Evolutionary conservation across 768 basidiomycete species (phyloP), one percentile per base, ranked within the genome.

Genomic region (Coprinopsis marcescibilis): DNA sequence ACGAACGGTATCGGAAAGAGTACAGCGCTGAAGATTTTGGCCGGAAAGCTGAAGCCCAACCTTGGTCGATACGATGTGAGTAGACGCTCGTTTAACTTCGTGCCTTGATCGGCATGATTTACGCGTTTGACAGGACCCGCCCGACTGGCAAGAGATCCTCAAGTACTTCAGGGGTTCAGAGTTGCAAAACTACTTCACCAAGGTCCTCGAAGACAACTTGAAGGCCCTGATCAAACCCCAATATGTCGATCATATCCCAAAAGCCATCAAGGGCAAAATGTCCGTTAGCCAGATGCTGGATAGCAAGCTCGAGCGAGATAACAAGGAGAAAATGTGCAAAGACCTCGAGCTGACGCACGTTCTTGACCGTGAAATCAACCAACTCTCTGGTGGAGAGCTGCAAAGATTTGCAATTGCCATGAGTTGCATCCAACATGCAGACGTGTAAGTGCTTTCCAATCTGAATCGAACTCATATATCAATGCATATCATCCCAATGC

Each of bases 1-100:
- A 97, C 95, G 1, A 99, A 99, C 67, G 96, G 96, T 82, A 99
- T 98, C 55, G 96, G 96, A 45, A 99, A 99, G 73, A 93, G 89
- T 56, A 99, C 96, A 0, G 96, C 96, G 4, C 73, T 99, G 48
- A 98, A 98, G 69, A 88, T 99, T 50, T 70, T 99, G 24, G 92
- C 93, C 13, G 96, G 96, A 42, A 98, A 97, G 65, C 76, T 95
- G 49, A 99, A 99, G 67, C 95, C 96, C 6, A 99, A 99, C 67
- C 76, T 99, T 44, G 96, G 96, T 7, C 81, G 89, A 55, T 99
- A 96, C 64, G 96, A 98, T 61, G 89, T 91, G 59, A 55, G 85
- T 67, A 24, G 37, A n/a, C n/a, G 2, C 34, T 39, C 46, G 17
- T 40, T 19, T 39, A 27, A 26, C 35, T 19, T 25, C 32, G 29